A percentile compares a stretch with the other conserved stretches of the same genome.
These are phyloP conservation scores for Coemansia sp. DNA, from an alignment of 192 early-diverging fungal species.

Conservation along the genomic window DNA sequence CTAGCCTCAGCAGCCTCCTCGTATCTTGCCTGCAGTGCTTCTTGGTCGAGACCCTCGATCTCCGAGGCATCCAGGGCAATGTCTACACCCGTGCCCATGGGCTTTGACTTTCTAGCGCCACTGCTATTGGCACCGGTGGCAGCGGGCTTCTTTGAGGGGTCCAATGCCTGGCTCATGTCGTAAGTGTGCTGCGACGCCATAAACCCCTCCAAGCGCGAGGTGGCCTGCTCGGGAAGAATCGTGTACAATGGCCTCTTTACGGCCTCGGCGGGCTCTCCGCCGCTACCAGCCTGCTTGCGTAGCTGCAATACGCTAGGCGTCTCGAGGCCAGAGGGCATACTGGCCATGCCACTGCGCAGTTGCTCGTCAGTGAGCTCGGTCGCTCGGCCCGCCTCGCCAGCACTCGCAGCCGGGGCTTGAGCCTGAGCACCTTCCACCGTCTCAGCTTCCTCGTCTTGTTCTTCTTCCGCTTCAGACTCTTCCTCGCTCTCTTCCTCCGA, in stretches of 20 bases:
- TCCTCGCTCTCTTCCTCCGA: conserved; percentile 68
- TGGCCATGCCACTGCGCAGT: conserved; percentile 61
- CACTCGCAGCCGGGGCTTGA: conserved; percentile 12
- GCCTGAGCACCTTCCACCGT: conserved; percentile 53
- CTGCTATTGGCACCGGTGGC: not conserved
- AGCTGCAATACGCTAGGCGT: conserved; percentile 91
- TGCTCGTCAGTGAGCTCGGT: conserved; percentile 54
- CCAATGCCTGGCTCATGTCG: conserved; percentile 60
- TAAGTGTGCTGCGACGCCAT: conserved; percentile 96
- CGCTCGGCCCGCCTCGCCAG: conserved; percentile 50
- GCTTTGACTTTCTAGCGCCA: conserved; percentile 54
- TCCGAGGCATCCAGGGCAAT: conserved; percentile 89
- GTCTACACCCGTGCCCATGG: conserved; percentile 65
- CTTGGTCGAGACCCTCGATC: conserved; percentile 75
- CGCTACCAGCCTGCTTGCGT: conserved; percentile 66
- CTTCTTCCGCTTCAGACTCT: conserved; percentile 59
- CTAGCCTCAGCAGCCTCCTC: conserved; percentile 61
- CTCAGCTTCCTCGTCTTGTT: conserved; percentile 17
- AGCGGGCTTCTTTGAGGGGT: conserved; percentile 52
- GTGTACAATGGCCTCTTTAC: conserved; percentile 67
- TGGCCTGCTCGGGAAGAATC: conserved; percentile 75
- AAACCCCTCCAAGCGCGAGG: conserved; percentile 69
- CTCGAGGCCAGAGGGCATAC: conserved; percentile 62
- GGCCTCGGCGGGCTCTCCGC: conserved; percentile 33
- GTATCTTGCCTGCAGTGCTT: conserved; percentile 73